These are phyloP conservation scores for Coffea canephora DNA, from an alignment of 257 asterid species.

Conservation along the genomic window DNA sequence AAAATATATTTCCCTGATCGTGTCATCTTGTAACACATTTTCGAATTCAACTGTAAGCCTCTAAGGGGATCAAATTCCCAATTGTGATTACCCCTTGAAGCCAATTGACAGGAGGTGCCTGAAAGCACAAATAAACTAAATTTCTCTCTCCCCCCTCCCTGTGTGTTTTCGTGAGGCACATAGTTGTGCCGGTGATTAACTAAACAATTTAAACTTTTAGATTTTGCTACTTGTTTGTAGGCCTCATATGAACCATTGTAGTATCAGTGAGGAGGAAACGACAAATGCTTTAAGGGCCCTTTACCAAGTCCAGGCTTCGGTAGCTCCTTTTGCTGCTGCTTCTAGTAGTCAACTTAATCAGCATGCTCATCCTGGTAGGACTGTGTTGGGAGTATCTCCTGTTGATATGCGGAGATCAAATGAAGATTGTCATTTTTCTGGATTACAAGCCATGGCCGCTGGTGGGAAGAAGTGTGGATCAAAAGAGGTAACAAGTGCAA, in stretches of 20 bases:
- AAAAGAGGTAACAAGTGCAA: constrained; percentile 38
- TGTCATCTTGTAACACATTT: not conserved
- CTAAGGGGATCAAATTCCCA: not conserved
- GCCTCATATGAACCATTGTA: constrained; percentile 93
- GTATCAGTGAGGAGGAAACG: constrained; percentile 76
- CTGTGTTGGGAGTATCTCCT: constrained; percentile 37
- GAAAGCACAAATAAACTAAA: not conserved
- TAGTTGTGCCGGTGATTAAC: not conserved
- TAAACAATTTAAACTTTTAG: constrained; percentile 13
- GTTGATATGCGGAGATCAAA: constrained; percentile 42
- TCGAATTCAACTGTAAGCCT: not conserved
- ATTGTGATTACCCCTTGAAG: constrained; percentile 4
- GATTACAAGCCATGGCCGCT: constrained; percentile 32
- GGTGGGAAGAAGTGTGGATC: constrained; percentile 61
- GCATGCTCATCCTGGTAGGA: constrained; percentile 39
- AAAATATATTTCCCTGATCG: not conserved
- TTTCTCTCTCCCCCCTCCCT: constrained; percentile 13
- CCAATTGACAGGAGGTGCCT: not conserved
- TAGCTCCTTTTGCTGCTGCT: constrained; percentile 38
- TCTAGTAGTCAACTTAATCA: constrained; percentile 41
- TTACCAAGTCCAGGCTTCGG: constrained; percentile 61
- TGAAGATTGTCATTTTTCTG: constrained; percentile 44
- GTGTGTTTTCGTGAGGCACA: not conserved
- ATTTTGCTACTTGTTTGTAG: constrained; percentile 40
- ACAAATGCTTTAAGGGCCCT: constrained; percentile 75